Percentiles rank a stretch among this genome's conserved stretches.
Conservation (phyloP, 441 rosid genomes). For the Metrosideros polymorpha region DNA sequence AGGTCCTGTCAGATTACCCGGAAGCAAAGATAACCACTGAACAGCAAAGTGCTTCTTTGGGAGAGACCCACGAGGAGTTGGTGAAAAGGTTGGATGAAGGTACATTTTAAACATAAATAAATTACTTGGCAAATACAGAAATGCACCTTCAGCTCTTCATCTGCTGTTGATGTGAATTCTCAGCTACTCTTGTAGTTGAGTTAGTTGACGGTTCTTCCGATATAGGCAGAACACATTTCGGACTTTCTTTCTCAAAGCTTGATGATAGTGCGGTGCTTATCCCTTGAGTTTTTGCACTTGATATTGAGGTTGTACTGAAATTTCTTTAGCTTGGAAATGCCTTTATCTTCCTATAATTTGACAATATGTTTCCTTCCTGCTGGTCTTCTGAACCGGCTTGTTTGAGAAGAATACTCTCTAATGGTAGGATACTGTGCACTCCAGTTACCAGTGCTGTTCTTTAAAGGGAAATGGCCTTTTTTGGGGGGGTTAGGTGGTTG, state of each 20-base stretch:
- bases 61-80: slow-evolving; percentile 55
- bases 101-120: not conserved
- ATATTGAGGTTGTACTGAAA: not conserved
- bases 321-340: not conserved
- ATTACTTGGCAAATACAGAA: not conserved
- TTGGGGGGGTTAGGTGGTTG: not conserved
- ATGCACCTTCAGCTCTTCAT: not conserved
- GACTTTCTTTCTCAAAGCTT: not conserved
- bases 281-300: not conserved
- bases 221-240: not conserved
- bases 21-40: slow-evolving; percentile 60
- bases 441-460: not conserved
- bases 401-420: not conserved
- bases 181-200: not conserved
- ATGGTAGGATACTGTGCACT: not conserved
- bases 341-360: not conserved
- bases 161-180: not conserved
- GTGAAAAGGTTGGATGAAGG: slow-evolving; percentile 70
- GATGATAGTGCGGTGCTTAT: not conserved
- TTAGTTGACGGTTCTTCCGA: not conserved
- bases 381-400: not conserved
- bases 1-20: slow-evolving; percentile 82
- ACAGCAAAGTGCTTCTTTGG: slow-evolving; percentile 51
- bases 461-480: not conserved
- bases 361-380: not conserved